Percentiles rank a stretch among this genome's conserved stretches.
phyloP scores from a whole-genome alignment of 805 yeast genomes.

The Peterozyma toletana region DNA sequence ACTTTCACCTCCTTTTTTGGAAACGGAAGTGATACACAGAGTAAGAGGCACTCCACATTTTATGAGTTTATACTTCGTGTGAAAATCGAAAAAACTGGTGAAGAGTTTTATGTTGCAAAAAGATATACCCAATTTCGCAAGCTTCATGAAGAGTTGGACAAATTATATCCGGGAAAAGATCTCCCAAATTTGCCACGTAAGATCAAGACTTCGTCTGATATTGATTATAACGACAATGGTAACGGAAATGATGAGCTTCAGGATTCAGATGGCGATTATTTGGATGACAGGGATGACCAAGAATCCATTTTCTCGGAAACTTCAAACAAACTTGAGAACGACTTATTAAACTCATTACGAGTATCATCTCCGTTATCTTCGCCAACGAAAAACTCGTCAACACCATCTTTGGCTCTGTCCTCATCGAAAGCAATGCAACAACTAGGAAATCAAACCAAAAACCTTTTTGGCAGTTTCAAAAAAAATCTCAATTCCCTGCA shows the following conservation, averaged over 20 bases:
- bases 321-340: constrained; percentile 4
- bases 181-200: constrained; percentile 29
- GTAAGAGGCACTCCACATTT: constrained; percentile 9
- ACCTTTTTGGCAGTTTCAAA: background rate
- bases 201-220: constrained; percentile 15
- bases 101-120: constrained; percentile 44
- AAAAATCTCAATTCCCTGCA: background rate
- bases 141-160: constrained; percentile 44
- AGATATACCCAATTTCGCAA: constrained; percentile 62
- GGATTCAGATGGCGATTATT: constrained; percentile 8
- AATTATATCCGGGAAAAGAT: constrained; percentile 62
- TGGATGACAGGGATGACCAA: constrained; percentile 4
- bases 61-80: constrained; percentile 46
- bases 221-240: constrained; percentile 8
- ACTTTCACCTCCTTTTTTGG: constrained; percentile 4
- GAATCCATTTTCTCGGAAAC: constrained; percentile 2
- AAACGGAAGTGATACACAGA: constrained; percentile 12
- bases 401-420: background rate
- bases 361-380: background rate
- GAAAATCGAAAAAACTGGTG: constrained; percentile 22
- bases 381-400: background rate
- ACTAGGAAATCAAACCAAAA: background rate
- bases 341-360: constrained; percentile 3
- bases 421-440: background rate
- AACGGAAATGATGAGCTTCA: constrained; percentile 9